Base-by-base conservation (phyloP, 768 basidiomycete species). In the Phaeotremella fagi region DNA sequence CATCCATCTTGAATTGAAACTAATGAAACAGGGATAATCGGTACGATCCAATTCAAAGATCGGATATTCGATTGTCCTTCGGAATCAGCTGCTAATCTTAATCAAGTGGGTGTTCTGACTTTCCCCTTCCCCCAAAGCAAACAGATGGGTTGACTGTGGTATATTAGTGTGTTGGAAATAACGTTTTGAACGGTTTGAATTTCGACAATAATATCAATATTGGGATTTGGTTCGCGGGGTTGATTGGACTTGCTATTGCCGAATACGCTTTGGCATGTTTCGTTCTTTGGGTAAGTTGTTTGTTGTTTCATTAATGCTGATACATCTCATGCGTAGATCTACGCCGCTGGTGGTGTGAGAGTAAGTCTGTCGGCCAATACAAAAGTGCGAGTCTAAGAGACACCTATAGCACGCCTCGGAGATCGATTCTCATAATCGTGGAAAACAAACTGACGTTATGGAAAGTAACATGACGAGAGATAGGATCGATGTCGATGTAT, bases 41-140 rank as follows among this genome's bases (percentile, higher is more conserved):
- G 72, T 0, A 73, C 73, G 2, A 72, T 72, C 0, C 78, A 79
- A 54, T 78, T 79, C 64, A 61, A 66, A 26, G 73, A 72, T 16
- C 63, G 79, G 26, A 58, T 41, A 0, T 70, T 70, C 47, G 54
- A 63, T 42, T 75, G 70, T 54, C 63, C 61, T 2, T 57, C 59
- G 1, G 50, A 66, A n/a, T 68, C 66, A 1, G 59, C 59, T 0
- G 54, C 70, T 11, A 60, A 63, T 22, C 57, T 57, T 2, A 60
- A 52, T 23, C 64, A 65, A 50, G 61, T 57, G 33, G 2, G 42
- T 18, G 22, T 31, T 36, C 29, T 9, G 3, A 31, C 20, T 2
- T 35, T 20, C 7, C 36, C 31, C 52, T 23, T 7, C 49, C 24
- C 18, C 3, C 16, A 15, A 18, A 6, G 9, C 15, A 18, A 27